Base-by-base conservation (phyloP, 495 filamentous ascomycete species). In the Hypoxylon intermedium region DNA sequence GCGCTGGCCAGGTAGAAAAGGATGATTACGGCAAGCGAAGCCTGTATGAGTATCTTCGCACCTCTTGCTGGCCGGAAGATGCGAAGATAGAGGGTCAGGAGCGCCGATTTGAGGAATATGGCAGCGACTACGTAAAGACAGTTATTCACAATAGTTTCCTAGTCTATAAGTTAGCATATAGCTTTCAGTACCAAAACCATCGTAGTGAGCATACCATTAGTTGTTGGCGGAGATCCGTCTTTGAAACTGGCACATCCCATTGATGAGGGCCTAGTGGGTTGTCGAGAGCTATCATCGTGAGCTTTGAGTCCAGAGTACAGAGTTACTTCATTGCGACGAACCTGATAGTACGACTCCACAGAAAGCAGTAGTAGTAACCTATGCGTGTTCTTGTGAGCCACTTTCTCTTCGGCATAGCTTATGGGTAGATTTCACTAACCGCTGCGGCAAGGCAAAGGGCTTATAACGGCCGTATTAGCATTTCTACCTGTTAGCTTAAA, bases 71-170 rank as follows among this genome's bases (percentile, higher is more conserved):
- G 49, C 28, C 38, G 9, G 18, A 65, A 65, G 12, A 59, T 47
- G 11, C 61, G 61, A n/a, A 59, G 49, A 7, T 65, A 65, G 19
- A 59, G n/a, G 9, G 19, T 44, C 16, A 59, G 23, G 3, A 65
- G 55, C 6, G 61, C 34, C 16, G 55, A 54, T 43, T 59, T 65
- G 16, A 65, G 44, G 30, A 65, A 34, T 1, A 55, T n/a, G 5
- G 61, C 28, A 15, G 48, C 42, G 38, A 46, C 15, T 12, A 11
- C 18, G n/a, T 34, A 56, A 31, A 46, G 53, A 43, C 24, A 65
- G 24, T 3, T 48, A 0, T 45, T 47, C 9, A 38, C 20, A 4
- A 58, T 21, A 7, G 47, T 53, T 19, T 46, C 24, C 60, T 64
- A 44, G 9, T 6, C 3, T 1, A 6, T 2, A 19, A 31, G 30